Conservation (phyloP, 2,329 filamentous ascomycete genomes). For the Penicillium sp. region DNA sequence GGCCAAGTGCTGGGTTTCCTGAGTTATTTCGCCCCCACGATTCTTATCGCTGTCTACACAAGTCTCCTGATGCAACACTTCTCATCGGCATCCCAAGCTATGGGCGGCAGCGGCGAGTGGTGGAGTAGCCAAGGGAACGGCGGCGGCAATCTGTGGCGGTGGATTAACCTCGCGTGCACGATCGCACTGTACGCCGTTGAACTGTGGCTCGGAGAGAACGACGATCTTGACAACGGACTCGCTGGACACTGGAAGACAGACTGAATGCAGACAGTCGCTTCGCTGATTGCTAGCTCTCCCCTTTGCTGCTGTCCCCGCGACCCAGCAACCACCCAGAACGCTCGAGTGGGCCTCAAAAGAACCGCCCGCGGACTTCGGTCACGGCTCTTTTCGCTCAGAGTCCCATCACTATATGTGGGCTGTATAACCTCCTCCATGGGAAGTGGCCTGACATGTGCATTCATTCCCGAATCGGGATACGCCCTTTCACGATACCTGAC, state of each 20-base stretch:
- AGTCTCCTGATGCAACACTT: constrained; percentile 96
- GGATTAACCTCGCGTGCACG: constrained; percentile 87
- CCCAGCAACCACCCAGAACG: not conserved
- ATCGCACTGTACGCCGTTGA: constrained; percentile 91
- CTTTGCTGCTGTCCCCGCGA: not conserved
- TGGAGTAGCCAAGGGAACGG: constrained; percentile 85
- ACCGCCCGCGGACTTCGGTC: not conserved
- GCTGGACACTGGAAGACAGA: constrained; percentile 92
- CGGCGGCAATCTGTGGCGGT: constrained; percentile 86
- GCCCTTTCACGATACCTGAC: constrained; percentile 15
- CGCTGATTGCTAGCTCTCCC: not conserved
- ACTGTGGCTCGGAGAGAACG: constrained; percentile 73
- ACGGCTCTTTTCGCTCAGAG: not conserved
- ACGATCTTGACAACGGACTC: constrained; percentile 70
- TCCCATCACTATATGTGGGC: not conserved
- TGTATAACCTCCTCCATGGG: not conserved
- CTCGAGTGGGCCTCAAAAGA: constrained; percentile 1
- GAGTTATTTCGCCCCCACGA: constrained; percentile 92
- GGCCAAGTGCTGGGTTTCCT: constrained; percentile 79
- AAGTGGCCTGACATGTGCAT: not conserved
- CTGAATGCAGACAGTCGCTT: constrained; percentile 49
- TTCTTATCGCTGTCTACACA: constrained; percentile 94
- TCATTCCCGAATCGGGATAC: not conserved
- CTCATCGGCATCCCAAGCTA: constrained; percentile 64
- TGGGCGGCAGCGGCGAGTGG: constrained; percentile 68